Evolutionary conservation across 345 rosid genomes (phyloP).

Genomic region (Arabis hirsuta): DNA sequence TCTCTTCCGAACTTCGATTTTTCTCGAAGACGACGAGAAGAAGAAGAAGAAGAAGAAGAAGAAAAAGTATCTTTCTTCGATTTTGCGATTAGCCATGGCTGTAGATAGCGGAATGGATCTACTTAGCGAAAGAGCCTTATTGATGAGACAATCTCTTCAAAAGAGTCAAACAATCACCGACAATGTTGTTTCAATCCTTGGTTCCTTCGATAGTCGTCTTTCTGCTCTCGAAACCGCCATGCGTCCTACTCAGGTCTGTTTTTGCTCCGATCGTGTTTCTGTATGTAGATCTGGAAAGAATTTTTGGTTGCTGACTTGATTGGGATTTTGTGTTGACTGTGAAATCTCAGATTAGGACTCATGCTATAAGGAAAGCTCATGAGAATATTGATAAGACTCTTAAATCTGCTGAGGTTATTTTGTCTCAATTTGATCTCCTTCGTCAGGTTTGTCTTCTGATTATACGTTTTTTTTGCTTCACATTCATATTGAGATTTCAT

Average conservation of each 20-base stretch:
- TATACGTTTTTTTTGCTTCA: not conserved
- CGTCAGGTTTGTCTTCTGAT: slow-evolving; percentile 69
- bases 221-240: slow-evolving; percentile 98
- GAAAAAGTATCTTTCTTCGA: not conserved
- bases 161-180: slow-evolving; percentile 93
- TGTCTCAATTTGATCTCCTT: slow-evolving; percentile 78
- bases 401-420: slow-evolving; percentile 82
- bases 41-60: no score
- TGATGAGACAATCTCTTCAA: slow-evolving; percentile 81
- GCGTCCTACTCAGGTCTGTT: slow-evolving; percentile 95
- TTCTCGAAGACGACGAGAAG: slow-evolving; percentile 7
- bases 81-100: slow-evolving; percentile 47
- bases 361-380: slow-evolving; percentile 93
- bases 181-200: slow-evolving; percentile 84
- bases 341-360: slow-evolving; percentile 78
- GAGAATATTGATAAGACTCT: slow-evolving; percentile 95
- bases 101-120: slow-evolving; percentile 63
- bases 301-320: slow-evolving; percentile 27
- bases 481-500: no score
- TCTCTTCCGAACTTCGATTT: slow-evolving; percentile 25
- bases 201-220: slow-evolving; percentile 97
- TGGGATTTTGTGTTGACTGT: slow-evolving; percentile 41
- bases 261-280: slow-evolving; percentile 9
- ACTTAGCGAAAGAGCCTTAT: slow-evolving; percentile 70
- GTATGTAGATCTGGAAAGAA: slow-evolving; percentile 7